Evolutionary conservation across 2,329 filamentous ascomycete genomes (phyloP), one percentile per base, ranked within the genome.

Genomic region (Phoma sp.): DNA sequence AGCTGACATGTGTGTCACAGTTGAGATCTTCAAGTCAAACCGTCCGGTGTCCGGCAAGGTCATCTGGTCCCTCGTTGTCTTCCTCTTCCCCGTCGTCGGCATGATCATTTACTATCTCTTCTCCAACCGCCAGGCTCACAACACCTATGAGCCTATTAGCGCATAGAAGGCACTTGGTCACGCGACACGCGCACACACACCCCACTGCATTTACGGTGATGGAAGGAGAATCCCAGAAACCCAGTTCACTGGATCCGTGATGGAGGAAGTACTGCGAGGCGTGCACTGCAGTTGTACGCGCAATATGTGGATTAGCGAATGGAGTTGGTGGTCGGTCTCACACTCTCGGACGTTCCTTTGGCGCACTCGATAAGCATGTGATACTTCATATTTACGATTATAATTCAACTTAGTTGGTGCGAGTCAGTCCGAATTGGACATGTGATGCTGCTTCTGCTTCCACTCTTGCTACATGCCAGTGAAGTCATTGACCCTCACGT

Each of bases 1-100:
- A 30, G 59, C 62, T 71, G 50, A 71, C 57, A 30, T 39, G 20
- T 29, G 39, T 52, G 15, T 36, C 58, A 17, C 59, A 88, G 85
- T 87, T 63, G 86, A 88, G 74, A 82, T 88, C 60, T 75, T 88
- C 52, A 84, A 87, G 73, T 87, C 85, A 33, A 86, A 82, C 72
- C 84, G 85, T 54, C 80, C 84, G 4, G 74, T 80, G 17, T 69
- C 75, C 17, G 76, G 81, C 72, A 88, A 88, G 76, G 69, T 88
- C 3, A 74, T 87, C 25, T 88, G 86, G 86, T 83, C 79, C 42
- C 76, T 87, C 1, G 76, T 86, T 36, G 84, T 88, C 65, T 87
- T 88, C 77, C 72, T 88, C 57, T 87, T 88, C 76, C 86, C 86
- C 4, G 76, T 88, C 42, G 69, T 84, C 60, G 86, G 86, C 54